These are phyloP conservation scores for Chrysanthemum seticuspe DNA, from an alignment of 129 eudicot genomes.

Conservation along the genomic window DNA sequence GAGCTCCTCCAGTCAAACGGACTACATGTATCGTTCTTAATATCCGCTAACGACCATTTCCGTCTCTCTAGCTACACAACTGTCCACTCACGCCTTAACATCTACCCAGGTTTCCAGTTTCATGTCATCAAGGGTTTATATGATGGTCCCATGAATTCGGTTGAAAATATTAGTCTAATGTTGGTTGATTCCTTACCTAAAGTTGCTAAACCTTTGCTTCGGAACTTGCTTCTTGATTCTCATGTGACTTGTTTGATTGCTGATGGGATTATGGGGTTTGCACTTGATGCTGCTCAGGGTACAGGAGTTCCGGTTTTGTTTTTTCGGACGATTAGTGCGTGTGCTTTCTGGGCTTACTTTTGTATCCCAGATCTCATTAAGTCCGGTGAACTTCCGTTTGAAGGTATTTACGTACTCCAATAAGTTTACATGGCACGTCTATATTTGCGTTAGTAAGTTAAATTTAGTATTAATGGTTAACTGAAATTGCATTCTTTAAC, in stretches of 20 bases:
- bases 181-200: slow-evolving; percentile 27
- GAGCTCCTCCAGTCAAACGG: slow-evolving; percentile 50
- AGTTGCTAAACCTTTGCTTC: slow-evolving; percentile 33
- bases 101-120: slow-evolving; percentile 40
- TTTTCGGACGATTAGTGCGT: slow-evolving; percentile 56
- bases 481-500: no score
- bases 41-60: slow-evolving; percentile 43
- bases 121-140: slow-evolving; percentile 44
- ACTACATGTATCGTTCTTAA: slow-evolving; percentile 57
- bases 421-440: no score
- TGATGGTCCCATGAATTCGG: slow-evolving; percentile 39
- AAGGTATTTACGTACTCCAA: slow-evolving; percentile 17
- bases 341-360: slow-evolving; percentile 58
- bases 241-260: slow-evolving; percentile 46
- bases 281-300: slow-evolving; percentile 42
- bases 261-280: slow-evolving; percentile 51
- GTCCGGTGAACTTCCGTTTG: slow-evolving; percentile 53
- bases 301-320: slow-evolving; percentile 51
- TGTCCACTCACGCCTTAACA: slow-evolving; percentile 35
- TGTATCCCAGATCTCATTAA: slow-evolving; percentile 48
- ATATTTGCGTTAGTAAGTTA: no score
- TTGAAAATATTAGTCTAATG: slow-evolving; percentile 32
- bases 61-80: slow-evolving; percentile 49
- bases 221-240: slow-evolving; percentile 33
- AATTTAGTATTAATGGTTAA: no score